Evolutionary conservation across 2,329 filamentous ascomycete genomes (phyloP), one percentile per base, ranked within the genome.

Genomic region (Fusarium coffeatum): DNA sequence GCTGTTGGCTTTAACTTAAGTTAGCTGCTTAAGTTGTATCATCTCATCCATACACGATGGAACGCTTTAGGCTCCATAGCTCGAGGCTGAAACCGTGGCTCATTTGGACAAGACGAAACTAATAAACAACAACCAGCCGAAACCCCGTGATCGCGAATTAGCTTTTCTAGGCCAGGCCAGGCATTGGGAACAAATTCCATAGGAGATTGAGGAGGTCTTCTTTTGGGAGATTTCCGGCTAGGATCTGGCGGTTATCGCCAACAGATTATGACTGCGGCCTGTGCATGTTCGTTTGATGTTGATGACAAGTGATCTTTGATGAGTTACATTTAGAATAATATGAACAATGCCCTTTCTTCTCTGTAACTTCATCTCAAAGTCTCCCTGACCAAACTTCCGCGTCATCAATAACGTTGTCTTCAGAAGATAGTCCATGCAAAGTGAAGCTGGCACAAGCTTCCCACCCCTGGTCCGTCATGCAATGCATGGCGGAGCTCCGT

Each of bases 81-180:
- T 51, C 58, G 62, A 60, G 68, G 62, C 68, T 74, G 73, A 75
- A 73, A 74, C 70, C 68, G 60, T 72, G 70, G 73, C 70, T 75
- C 67, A 68, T 72, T 60, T 62, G 63, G 60, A 51, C 59, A 64
- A 47, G 64, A 69, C 65, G 57, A 69, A 48, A 63, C 69, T 67
- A 74, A 62, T 51, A 40, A 50, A 49, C 28, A 53, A 59, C 23
- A 41, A 57, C 40, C 40, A 55, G 42, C 48, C 46, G 45, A n/a
- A 27, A 16, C 37, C 22, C 20, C 23, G 40, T 56, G 46, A 56
- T 68, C 49, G 41, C 23, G 55, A 53, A 55, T 42, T 54, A 45
- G 55, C n/a, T 8, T 63, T 28, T 13, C 47, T 23, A 43, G 40
- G n/a, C 43, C 43, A 28, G 45, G n/a, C 25, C 18, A 46, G 43